phyloP scores from a whole-genome alignment of 179 eudicot genomes.

The Dionaea muscipula region DNA sequence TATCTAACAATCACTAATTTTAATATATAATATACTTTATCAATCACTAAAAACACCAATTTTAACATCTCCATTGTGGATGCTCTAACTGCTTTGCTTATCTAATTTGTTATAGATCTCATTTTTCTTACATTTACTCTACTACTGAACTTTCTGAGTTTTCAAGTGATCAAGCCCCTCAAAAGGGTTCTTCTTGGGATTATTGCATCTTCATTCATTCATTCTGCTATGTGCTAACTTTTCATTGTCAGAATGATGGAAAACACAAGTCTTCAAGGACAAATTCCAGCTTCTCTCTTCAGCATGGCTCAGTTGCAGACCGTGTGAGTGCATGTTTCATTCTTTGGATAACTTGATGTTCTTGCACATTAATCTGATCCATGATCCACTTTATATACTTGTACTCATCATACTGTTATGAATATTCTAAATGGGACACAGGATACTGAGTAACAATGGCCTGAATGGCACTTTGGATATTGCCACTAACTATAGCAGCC shows the following conservation, averaged over 20 bases:
- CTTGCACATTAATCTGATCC: not conserved
- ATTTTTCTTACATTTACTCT: too few species aligned
- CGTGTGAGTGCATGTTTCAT: slow-evolving; percentile 23
- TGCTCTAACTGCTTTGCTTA: too few species aligned
- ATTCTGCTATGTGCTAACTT: slow-evolving; percentile 1
- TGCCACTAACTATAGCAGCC: slow-evolving; percentile 35
- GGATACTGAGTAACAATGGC: slow-evolving; percentile 35
- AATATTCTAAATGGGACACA: slow-evolving; percentile 5
- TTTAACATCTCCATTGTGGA: too few species aligned
- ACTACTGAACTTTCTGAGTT: too few species aligned
- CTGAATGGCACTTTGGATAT: slow-evolving; percentile 42
- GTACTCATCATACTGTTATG: not conserved
- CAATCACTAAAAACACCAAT: too few species aligned
- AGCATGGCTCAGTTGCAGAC: slow-evolving; percentile 27
- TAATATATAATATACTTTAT: too few species aligned
- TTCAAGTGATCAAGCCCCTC: too few species aligned
- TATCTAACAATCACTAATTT: too few species aligned
- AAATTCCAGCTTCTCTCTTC: slow-evolving; percentile 28
- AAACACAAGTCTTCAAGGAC: slow-evolving; percentile 22
- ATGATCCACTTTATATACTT: not conserved
- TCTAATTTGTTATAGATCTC: too few species aligned
- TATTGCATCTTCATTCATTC: not conserved
- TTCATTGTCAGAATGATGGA: slow-evolving; percentile 35
- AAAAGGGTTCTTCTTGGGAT: too few species aligned
- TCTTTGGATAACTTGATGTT: not conserved